Evolutionary conservation across 2,329 filamentous ascomycete species (phyloP), one percentile per base, ranked within the genome.

Genomic region (Fusarium sp.): DNA sequence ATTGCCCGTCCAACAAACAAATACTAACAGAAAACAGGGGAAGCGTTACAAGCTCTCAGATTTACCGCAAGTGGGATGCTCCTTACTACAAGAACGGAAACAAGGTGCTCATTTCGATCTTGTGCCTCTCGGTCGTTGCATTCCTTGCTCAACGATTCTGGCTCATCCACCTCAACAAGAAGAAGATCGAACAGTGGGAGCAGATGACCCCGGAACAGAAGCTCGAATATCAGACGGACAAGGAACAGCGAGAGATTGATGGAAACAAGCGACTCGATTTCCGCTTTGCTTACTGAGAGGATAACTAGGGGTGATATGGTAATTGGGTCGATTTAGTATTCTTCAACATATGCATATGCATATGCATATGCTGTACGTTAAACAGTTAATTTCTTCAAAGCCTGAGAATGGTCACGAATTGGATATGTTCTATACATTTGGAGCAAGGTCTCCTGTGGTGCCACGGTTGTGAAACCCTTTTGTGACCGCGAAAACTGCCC

Each of bases 71-170:
- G 4, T 82, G 84, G 62, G 89, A 90, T 62, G 82, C 83, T 10
- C 88, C 88, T 0, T 86, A 87, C 73, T 91, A 90, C 76, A 86
- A 87, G 65, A 83, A 75, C 7, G 89, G 89, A 13, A 91, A 91
- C 79, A 87, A 83, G 29, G 85, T 89, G 6, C 82, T 89, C 53
- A 84, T 91, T 29, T 85, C 82, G 3, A 82, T 91, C 53, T 80
- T 85, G 6, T 83, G 82, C 1, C 82, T 88, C 33, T 84, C 85
- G 25, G 74, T 89, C 13, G 77, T 84, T 0, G 73, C 85, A 1
- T 90, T 90, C 50, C 31, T 90, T 36, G 81, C 79, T 4, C 86
- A 88, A 73, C 80, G 86, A 20, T 78, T 84, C 64, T 83, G 81
- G 38, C 77, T 88, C 45, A 72, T 82, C 8, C 75, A 79, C 25